Evolutionary conservation across 306 rosid species (phyloP).

Genomic region (Acacia confusa): DNA sequence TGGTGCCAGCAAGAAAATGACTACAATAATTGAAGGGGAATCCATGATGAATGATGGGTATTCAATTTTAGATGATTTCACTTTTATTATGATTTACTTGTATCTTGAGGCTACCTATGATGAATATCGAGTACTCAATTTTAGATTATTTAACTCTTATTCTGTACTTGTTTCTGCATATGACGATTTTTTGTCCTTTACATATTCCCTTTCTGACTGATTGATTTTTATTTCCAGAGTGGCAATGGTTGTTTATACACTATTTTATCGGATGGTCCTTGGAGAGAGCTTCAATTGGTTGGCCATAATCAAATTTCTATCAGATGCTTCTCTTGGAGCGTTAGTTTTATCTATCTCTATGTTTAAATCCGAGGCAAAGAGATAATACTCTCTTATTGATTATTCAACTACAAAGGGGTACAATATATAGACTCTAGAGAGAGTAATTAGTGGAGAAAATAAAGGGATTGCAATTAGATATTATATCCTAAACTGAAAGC

Average conservation of each 20-base stretch:
- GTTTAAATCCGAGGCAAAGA: background rate
- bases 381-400: too few relatives aligned
- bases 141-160: background rate
- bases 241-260: conserved; percentile 93
- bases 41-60: conserved; percentile 99
- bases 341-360: conserved; percentile 54
- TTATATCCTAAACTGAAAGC: too few relatives aligned
- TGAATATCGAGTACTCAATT: conserved; percentile 87
- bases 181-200: conserved; percentile 15
- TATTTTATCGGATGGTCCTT: conserved; percentile 86
- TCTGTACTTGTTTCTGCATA: conserved; percentile 6
- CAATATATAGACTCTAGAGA: too few relatives aligned
- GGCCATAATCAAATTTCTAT: conserved; percentile 60
- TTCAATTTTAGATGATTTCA: conserved; percentile 21
- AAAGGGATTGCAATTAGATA: too few relatives aligned
- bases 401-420: too few relatives aligned
- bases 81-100: conserved; percentile 3
- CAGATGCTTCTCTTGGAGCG: conserved; percentile 85
- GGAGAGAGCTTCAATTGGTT: conserved; percentile 80
- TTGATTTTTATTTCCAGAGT: conserved; percentile 56
- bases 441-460: too few relatives aligned
- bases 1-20: conserved; percentile 94
- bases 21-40: conserved; percentile 95
- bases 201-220: conserved; percentile 28
- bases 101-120: conserved; percentile 53